Conservation (phyloP, 495 filamentous ascomycete genomes). For the Sphaerosporella brunnea region DNA sequence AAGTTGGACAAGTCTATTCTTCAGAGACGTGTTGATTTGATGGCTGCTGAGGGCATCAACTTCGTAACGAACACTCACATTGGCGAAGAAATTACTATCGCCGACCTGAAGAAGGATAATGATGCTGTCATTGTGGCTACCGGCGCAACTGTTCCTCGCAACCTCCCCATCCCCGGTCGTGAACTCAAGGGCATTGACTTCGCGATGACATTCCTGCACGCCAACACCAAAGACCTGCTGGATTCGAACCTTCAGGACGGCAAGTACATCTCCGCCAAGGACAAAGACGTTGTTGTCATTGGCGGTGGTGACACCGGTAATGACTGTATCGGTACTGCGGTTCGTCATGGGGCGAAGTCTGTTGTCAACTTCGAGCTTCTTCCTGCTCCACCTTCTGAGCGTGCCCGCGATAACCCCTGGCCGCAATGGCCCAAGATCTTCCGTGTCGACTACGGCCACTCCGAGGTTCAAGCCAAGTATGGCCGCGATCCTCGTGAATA, state of each 20-base stretch:
- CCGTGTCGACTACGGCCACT: constrained; percentile 93
- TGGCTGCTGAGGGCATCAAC: constrained; percentile 76
- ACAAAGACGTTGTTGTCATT: constrained; percentile 93
- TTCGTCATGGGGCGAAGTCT: constrained; percentile 91
- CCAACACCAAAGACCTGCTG: constrained; percentile 95
- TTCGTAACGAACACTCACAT: constrained; percentile 64
- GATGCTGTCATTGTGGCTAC: constrained; percentile 90
- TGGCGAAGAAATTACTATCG: constrained; percentile 61
- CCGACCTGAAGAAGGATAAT: constrained; percentile 55
- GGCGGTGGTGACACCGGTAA: constrained; percentile 98
- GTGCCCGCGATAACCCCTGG: constrained; percentile 95
- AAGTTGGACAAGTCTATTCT: constrained; percentile 99
- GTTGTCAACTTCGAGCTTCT: constrained; percentile 97
- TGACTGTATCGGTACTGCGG: constrained; percentile 96
- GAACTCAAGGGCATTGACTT: constrained; percentile 90
- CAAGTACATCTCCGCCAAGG: constrained; percentile 88
- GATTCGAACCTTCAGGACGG: constrained; percentile 79
- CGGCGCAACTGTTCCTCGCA: constrained; percentile 91
- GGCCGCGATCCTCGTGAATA: constrained; percentile 95
- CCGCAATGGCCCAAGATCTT: constrained; percentile 99
- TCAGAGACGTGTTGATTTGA: constrained; percentile 87
- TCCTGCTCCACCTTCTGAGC: constrained; percentile 83
- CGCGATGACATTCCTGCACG: constrained; percentile 96
- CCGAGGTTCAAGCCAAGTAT: constrained; percentile 92
- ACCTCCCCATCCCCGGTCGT: constrained; percentile 82